Evolutionary conservation across 2,329 filamentous ascomycete species (phyloP).

Genomic region (Macrophomina pseudophaseolina): DNA sequence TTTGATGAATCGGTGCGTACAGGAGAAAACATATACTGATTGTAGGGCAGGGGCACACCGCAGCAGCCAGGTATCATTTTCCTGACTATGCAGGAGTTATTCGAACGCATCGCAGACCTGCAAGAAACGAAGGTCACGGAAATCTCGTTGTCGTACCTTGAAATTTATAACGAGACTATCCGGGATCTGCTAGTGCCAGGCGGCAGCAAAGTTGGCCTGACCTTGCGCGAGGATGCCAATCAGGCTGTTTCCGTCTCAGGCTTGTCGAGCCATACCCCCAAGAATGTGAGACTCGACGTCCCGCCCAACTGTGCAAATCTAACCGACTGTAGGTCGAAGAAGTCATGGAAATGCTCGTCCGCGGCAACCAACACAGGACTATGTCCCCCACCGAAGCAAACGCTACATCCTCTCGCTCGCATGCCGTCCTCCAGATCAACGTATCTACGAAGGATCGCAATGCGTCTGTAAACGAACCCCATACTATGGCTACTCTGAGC

Average conservation of each 20-base stretch:
- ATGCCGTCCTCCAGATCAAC: constrained; percentile 97
- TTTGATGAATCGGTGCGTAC: constrained; percentile 62
- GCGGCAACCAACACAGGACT: constrained; percentile 91
- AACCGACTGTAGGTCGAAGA: constrained; percentile 63
- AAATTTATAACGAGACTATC: constrained; percentile 99
- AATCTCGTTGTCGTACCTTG: constrained; percentile 89
- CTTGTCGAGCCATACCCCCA: constrained; percentile 87
- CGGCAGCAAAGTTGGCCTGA: constrained; percentile 80
- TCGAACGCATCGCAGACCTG: constrained; percentile 90
- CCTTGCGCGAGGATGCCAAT: constrained; percentile 93
- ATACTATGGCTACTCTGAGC: constrained; percentile 97
- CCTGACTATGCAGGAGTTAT: constrained; percentile 97
- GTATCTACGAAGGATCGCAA: constrained; percentile 93
- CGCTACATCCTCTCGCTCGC: constrained; percentile 94
- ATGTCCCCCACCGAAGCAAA: constrained; percentile 98
- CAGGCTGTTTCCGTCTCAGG: constrained; percentile 90
- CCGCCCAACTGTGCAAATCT: constrained; percentile 28
- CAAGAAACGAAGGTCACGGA: constrained; percentile 88
- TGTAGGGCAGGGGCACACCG: constrained; percentile 66
- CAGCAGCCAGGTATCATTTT: constrained; percentile 98
- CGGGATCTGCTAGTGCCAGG: constrained; percentile 89
- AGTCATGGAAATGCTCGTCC: constrained; percentile 99
- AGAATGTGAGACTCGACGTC: constrained; percentile 65
- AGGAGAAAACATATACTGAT: constrained; percentile 71
- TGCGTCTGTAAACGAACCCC: constrained; percentile 87